These are phyloP conservation scores for Annulohypoxylon stygium DNA, from an alignment of 495 filamentous ascomycete species.

Conservation along the genomic window DNA sequence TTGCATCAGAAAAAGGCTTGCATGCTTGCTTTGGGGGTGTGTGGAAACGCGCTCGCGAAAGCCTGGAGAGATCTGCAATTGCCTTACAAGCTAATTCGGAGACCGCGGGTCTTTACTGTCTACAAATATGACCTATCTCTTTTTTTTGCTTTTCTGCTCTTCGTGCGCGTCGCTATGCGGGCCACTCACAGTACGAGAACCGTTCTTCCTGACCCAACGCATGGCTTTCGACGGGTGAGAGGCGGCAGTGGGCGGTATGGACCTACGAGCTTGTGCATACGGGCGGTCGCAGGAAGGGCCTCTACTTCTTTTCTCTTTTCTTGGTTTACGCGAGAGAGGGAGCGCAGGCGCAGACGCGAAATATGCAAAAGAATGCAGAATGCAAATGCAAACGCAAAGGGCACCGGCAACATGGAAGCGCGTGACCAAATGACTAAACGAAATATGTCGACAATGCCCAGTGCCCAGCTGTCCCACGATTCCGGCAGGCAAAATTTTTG, in stretches of 20 bases:
- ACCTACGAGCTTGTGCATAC: slow-evolving; percentile 4
- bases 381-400: slow-evolving; percentile 1
- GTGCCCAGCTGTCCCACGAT: no score
- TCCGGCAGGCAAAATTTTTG: not conserved
- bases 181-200: slow-evolving; percentile 33
- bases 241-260: slow-evolving; percentile 14
- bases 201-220: slow-evolving; percentile 39
- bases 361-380: slow-evolving; percentile 1
- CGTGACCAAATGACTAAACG: slow-evolving; percentile 17
- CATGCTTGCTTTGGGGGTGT: not conserved
- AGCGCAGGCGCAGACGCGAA: not conserved
- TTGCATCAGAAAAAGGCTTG: slow-evolving; percentile 3
- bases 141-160: slow-evolving; percentile 9
- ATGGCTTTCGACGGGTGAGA: slow-evolving; percentile 19
- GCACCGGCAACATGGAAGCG: slow-evolving; percentile 10
- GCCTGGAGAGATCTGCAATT: slow-evolving; percentile 32
- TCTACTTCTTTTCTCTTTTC: not conserved
- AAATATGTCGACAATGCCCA: not conserved
- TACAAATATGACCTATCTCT: slow-evolving; percentile 42
- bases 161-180: not conserved
- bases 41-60: not conserved
- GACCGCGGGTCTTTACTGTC: slow-evolving; percentile 37
- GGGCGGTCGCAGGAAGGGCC: slow-evolving; percentile 38
- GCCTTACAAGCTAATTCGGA: slow-evolving; percentile 32
- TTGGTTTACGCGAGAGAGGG: slow-evolving; percentile 8